Conservation (phyloP, 192 early-diverging fungal species). For the Funneliformis geosporum region DNA sequence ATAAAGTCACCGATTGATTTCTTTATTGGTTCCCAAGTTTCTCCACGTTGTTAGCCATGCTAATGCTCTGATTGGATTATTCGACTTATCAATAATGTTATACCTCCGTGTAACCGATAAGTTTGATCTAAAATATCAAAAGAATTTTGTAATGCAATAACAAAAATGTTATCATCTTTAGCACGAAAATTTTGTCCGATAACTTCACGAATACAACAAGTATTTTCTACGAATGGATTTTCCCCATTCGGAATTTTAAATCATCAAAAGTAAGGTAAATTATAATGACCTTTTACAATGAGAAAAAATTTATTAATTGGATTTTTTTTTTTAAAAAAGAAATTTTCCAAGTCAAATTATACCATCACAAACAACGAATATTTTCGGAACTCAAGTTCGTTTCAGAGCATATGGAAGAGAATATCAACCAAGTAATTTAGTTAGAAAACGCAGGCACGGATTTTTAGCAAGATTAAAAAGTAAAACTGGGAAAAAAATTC, state of each 20-base stretch:
- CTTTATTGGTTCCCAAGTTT: too few species aligned
- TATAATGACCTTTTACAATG: neutral
- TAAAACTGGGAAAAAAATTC: slow-evolving; percentile 73
- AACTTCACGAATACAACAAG: neutral
- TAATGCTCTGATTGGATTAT: too few species aligned
- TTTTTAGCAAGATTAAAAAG: slow-evolving; percentile 83
- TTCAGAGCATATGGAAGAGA: slow-evolving; percentile 85
- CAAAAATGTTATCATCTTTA: neutral
- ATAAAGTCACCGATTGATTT: too few species aligned
- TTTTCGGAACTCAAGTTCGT: slow-evolving; percentile 55
- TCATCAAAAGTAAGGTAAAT: neutral
- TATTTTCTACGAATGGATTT: neutral
- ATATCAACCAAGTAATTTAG: slow-evolving; percentile 90
- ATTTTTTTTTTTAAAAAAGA: neutral
- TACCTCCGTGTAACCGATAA: too few species aligned
- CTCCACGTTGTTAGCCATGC: too few species aligned
- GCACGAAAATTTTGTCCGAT: neutral
- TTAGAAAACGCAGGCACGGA: slow-evolving; percentile 89
- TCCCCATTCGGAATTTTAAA: neutral
- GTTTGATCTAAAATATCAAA: too few species aligned
- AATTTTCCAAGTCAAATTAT: neutral
- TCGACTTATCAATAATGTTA: too few species aligned
- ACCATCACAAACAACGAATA: slow-evolving; percentile 8
- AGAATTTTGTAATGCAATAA: too few species aligned
- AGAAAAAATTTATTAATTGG: neutral